phyloP scores from a whole-genome alignment of 1,284 basidiomycete genomes.

The Apiotrichum siamense region DNA sequence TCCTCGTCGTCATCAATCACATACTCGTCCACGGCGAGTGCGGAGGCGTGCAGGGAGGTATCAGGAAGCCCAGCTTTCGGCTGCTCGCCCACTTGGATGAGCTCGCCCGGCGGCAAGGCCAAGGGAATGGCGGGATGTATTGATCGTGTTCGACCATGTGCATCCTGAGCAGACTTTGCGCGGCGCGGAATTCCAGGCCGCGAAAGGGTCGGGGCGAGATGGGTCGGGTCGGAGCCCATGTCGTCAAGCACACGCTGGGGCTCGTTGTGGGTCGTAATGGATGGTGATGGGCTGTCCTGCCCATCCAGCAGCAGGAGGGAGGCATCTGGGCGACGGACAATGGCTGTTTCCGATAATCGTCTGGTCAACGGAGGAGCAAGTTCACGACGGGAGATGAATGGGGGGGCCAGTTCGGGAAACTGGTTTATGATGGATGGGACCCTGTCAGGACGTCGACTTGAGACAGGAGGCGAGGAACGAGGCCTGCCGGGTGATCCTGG shows the following conservation, averaged over 20 bases:
- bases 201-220: neutral
- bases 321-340: slow-evolving; percentile 4
- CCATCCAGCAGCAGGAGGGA: neutral
- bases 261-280: neutral
- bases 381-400: slow-evolving; percentile 11
- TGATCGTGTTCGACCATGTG: neutral
- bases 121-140: neutral
- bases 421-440: slow-evolving; percentile 5
- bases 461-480: neutral
- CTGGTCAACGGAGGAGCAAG: neutral
- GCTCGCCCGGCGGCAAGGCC: neutral
- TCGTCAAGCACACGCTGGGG: neutral
- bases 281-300: neutral
- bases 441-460: neutral
- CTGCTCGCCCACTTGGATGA: too few relatives aligned
- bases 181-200: slow-evolving; percentile 5
- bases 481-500: neutral
- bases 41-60: neutral
- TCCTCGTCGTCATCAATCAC: slow-evolving; percentile 14
- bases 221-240: neutral
- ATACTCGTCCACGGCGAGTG: slow-evolving; percentile 6
- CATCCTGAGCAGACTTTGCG: slow-evolving; percentile 13
- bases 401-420: slow-evolving; percentile 10
- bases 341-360: slow-evolving; percentile 12
- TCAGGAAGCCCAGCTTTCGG: too few relatives aligned